Base-by-base conservation (phyloP, 2,329 filamentous ascomycete species). In the Atkinsonella texensis region DNA sequence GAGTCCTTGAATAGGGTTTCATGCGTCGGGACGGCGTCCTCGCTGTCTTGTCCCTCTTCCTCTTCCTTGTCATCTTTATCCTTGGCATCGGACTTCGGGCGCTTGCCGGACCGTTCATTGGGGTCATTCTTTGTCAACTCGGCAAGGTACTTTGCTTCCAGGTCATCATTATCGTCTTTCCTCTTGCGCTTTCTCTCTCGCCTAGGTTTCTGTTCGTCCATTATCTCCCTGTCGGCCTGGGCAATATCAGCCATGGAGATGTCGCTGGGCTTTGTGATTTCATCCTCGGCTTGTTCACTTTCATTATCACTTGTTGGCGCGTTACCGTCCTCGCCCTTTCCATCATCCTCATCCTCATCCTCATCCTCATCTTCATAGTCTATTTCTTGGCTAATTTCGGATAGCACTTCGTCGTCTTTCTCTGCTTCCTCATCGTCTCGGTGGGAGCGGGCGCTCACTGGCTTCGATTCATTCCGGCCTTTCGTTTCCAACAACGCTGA, bases 111-210 rank as follows among this genome's bases (percentile, higher is more conserved):
- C 51, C 76, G 72, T 64, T 77, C 71, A 62, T 80, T 74, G 62
- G 81, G 71, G 59, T 80, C 76, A 60, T 83, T 67, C 62, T 81
- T 68, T 58, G 74, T 76, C 32, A 90, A 66, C 56, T 81, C 82
- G 51, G 77, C 71, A 69, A 91, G 71, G 60, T 90, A 89, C 48
- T 77, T 79, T 52, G 74, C 77, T 62, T 89, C 86, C 2, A 89
- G 68, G 52, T 87, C 81, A 23, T 87, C 83, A 53, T 84, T 77
- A 11, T 84, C 79, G 33, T 84, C 76, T 52, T 74, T 82, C 53
- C 84, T 74, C 70, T 85, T 87, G 55, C 83, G 75, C 65, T 85
- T 86, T 32, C 77, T 73, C 10, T 79, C 74, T 51, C 68, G 63
- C 58, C 60, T 66, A 60, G 67, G 52, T 68, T 52, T 71, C 65